phyloP scores from a whole-genome alignment of 2,329 filamentous ascomycete genomes.

The Thielaviopsis musarum region DNA sequence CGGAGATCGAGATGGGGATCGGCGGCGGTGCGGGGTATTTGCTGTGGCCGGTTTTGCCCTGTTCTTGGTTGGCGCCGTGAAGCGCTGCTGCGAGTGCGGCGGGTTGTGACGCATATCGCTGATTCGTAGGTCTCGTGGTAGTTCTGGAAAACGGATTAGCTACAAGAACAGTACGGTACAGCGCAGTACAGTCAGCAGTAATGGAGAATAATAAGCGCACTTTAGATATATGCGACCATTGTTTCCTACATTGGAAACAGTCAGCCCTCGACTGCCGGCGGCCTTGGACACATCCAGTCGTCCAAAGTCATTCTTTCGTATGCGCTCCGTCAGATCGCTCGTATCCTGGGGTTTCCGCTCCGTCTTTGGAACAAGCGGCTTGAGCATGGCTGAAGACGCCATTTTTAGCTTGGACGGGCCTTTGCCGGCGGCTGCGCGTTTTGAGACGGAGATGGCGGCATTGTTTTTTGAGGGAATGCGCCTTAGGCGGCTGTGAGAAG shows the following conservation, averaged over 20 bases:
- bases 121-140: slow-evolving; percentile 41
- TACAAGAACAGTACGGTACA: not conserved
- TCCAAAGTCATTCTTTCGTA: slow-evolving; percentile 38
- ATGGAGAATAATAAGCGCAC: slow-evolving; percentile 28
- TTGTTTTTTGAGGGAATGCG: slow-evolving; percentile 4
- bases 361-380: slow-evolving; percentile 12
- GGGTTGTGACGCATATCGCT: slow-evolving; percentile 42
- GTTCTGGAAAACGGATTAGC: slow-evolving; percentile 26
- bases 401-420: slow-evolving; percentile 9
- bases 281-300: slow-evolving; percentile 36
- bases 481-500: slow-evolving; percentile 7
- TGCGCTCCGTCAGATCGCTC: slow-evolving; percentile 19
- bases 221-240: slow-evolving; percentile 70
- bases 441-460: not conserved
- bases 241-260: slow-evolving; percentile 66
- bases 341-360: slow-evolving; percentile 29
- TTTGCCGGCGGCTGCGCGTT: not conserved
- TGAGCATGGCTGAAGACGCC: slow-evolving; percentile 10
- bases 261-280: slow-evolving; percentile 55
- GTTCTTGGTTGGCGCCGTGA: not conserved
- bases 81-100: not conserved
- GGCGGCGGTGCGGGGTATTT: slow-evolving; percentile 42
- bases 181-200: not conserved
- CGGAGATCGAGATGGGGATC: slow-evolving; percentile 36
- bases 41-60: not conserved